Evolutionary conservation across 2,329 filamentous ascomycete species (phyloP).

Genomic region (Verticillium longisporum): DNA sequence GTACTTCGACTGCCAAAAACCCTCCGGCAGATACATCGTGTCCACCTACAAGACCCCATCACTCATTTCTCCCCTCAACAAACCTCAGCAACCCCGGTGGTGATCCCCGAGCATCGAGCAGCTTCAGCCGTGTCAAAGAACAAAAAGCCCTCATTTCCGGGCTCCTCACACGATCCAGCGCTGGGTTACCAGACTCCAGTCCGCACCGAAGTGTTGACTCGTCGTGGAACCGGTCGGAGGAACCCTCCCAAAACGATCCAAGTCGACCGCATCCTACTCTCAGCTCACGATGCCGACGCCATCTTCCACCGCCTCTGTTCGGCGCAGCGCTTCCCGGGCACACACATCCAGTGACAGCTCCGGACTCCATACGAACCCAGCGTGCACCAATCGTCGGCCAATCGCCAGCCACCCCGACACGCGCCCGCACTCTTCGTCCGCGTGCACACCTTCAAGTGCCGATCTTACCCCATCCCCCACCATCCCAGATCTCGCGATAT

Average conservation of each 20-base stretch:
- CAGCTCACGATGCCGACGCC: neutral
- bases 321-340: neutral
- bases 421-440: neutral
- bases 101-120: neutral
- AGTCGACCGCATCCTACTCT: neutral
- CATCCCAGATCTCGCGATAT: neutral
- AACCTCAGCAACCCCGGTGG: neutral
- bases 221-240: neutral
- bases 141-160: neutral
- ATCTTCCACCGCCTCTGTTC: neutral
- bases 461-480: neutral
- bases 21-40: neutral
- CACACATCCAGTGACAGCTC: neutral
- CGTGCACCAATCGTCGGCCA: neutral
- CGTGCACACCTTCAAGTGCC: neutral
- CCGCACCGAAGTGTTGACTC: neutral
- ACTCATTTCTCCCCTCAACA: neutral
- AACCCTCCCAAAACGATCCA: neutral
- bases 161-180: neutral
- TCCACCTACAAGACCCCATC: neutral
- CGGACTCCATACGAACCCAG: neutral
- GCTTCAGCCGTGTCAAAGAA: neutral
- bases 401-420: neutral
- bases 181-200: neutral
- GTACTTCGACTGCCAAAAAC: neutral